Conservation (phyloP, 1,284 basidiomycete species). For the Volvariella volvacea region DNA sequence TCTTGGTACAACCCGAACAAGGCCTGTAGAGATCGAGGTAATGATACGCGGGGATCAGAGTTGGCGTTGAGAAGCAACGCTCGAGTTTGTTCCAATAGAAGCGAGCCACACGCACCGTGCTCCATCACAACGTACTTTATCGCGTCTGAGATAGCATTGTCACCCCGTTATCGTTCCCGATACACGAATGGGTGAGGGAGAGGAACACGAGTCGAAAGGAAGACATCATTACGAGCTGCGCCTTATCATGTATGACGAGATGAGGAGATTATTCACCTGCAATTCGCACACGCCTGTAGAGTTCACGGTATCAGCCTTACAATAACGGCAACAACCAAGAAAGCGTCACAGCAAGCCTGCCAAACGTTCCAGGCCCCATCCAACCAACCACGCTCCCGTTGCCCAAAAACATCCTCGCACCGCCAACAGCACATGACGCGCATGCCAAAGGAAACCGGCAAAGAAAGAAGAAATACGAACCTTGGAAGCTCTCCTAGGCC, state of each 20-base stretch:
- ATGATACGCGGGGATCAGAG: conserved; percentile 7
- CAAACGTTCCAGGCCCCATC: too few species aligned
- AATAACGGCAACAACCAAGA: neutral
- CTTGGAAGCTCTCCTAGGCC: conserved; percentile 40
- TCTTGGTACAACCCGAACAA: conserved; percentile 47
- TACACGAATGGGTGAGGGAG: neutral
- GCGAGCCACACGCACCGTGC: conserved; percentile 29
- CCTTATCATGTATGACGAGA: neutral
- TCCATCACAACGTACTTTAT: conserved; percentile 55
- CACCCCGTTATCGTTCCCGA: neutral
- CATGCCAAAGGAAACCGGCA: conserved; percentile 7
- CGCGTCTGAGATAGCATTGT: conserved; percentile 29
- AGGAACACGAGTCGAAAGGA: neutral
- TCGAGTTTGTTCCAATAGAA: neutral
- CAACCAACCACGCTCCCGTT: neutral
- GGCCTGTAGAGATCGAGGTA: conserved; percentile 27
- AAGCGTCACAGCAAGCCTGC: neutral
- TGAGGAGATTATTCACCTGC: conserved; percentile 35
- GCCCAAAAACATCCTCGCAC: neutral
- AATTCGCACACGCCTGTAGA: conserved; percentile 47
- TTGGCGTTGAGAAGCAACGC: too few species aligned
- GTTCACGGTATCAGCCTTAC: neutral
- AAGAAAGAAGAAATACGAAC: conserved; percentile 21
- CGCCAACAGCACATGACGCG: conserved; percentile 8
- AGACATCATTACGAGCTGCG: conserved; percentile 3